Evolutionary conservation across 2,329 filamentous ascomycete species (phyloP).

Genomic region (Anthostomella pinea): DNA sequence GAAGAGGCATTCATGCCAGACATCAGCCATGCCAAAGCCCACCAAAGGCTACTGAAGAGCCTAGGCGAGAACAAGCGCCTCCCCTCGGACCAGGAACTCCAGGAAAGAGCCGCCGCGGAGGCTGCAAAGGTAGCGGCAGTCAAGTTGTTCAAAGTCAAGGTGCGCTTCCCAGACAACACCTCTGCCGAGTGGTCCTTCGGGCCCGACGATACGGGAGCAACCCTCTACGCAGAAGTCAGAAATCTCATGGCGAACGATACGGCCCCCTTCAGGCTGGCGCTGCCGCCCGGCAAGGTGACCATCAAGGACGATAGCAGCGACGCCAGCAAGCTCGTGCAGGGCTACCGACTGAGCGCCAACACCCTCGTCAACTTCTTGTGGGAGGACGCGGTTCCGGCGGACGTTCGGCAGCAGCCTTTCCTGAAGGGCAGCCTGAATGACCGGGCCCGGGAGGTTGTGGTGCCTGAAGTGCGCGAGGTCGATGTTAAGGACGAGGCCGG

Average conservation of each 20-base stretch:
- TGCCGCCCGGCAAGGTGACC: constrained; percentile 52
- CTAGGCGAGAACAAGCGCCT: constrained; percentile 71
- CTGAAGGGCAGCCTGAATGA: constrained; percentile 48
- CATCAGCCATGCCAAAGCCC: constrained; percentile 71
- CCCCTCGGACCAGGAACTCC: constrained; percentile 77
- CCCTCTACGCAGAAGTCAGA: constrained; percentile 72
- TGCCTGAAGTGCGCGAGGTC: constrained; percentile 45
- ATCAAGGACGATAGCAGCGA: constrained; percentile 46
- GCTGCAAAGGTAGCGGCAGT: constrained; percentile 64
- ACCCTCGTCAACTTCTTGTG: constrained; percentile 64
- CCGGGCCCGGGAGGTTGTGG: constrained; percentile 56
- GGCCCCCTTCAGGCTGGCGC: constrained; percentile 70
- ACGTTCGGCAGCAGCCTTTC: constrained; percentile 34
- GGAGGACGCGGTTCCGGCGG: constrained; percentile 25
- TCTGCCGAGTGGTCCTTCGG: constrained; percentile 71
- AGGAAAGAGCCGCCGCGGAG: constrained; percentile 63
- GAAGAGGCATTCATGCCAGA: constrained; percentile 76
- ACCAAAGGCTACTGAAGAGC: constrained; percentile 64
- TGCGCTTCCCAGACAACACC: constrained; percentile 86
- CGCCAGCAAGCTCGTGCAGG: constrained; percentile 62
- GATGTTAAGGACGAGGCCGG: constrained; percentile 26
- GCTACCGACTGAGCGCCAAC: constrained; percentile 66
- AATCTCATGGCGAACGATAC: constrained; percentile 63
- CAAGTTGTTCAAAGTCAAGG: constrained; percentile 68
- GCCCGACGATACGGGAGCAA: constrained; percentile 64